Evolutionary conservation across 768 basidiomycete species (phyloP).

Genomic region (Steccherinum ochraceum): DNA sequence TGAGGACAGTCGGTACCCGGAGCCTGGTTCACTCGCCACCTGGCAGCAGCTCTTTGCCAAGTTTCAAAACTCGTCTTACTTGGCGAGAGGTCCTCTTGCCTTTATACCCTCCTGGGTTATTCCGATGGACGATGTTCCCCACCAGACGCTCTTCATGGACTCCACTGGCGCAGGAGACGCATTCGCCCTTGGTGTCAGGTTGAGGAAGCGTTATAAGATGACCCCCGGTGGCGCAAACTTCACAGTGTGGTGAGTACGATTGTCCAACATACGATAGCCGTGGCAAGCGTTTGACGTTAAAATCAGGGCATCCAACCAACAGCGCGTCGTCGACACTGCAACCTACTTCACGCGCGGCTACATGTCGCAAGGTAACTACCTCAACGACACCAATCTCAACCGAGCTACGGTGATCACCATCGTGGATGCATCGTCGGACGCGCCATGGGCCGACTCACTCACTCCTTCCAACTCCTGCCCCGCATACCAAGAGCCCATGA

Average conservation of each 20-base stretch:
- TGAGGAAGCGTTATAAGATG: neutral
- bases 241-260: slow-evolving; percentile 31
- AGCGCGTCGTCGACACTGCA: slow-evolving; percentile 36
- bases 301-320: slow-evolving; percentile 35
- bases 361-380: slow-evolving; percentile 36
- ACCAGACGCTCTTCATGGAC: neutral
- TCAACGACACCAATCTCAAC: slow-evolving; percentile 23
- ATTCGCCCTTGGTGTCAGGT: neutral
- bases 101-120: neutral
- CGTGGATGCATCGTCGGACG: slow-evolving; percentile 33
- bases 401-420: slow-evolving; percentile 30
- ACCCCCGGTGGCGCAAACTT: slow-evolving; percentile 15
- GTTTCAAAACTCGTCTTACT: neutral
- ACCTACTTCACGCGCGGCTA: slow-evolving; percentile 35
- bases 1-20: neutral
- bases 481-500: slow-evolving; percentile 26
- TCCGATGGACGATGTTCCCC: neutral
- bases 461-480: slow-evolving; percentile 37
- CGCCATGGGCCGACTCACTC: slow-evolving; percentile 36
- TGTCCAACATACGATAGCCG: neutral
- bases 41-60: neutral
- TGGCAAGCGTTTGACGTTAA: too few species aligned
- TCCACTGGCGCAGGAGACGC: neutral
- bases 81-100: neutral
- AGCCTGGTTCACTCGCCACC: neutral